These are phyloP conservation scores for Phaffia tasmanica DNA, from an alignment of 768 basidiomycete species.

Conservation along the genomic window DNA sequence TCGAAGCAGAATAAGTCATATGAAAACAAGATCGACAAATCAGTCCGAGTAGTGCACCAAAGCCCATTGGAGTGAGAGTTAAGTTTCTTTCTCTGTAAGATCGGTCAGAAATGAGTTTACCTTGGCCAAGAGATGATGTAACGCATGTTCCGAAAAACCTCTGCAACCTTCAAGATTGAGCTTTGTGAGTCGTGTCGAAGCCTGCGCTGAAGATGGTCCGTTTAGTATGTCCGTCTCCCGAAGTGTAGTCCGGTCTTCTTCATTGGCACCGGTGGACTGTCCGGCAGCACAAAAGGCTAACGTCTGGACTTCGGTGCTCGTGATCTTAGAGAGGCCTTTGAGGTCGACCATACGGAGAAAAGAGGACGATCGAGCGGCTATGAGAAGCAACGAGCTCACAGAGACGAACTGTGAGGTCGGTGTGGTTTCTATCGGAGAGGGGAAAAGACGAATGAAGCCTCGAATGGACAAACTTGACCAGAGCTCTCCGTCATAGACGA, in stretches of 20 bases:
- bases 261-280: background rate
- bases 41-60: too few relatives aligned
- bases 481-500: conserved; percentile 10
- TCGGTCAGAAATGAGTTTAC: background rate
- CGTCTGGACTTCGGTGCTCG: background rate
- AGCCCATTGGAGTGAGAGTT: too few relatives aligned
- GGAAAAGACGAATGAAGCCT: background rate
- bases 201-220: background rate
- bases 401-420: background rate
- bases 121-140: conserved; percentile 5
- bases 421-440: background rate
- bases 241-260: background rate
- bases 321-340: background rate
- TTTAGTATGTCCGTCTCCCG: background rate
- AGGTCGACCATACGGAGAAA: background rate
- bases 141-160: background rate
- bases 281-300: background rate
- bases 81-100: background rate
- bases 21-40: too few relatives aligned
- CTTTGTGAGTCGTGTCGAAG: background rate
- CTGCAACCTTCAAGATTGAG: background rate
- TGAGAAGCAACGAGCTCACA: background rate
- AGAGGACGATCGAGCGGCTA: background rate
- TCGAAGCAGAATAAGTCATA: too few relatives aligned
- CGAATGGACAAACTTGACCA: background rate